phyloP scores from a whole-genome alignment of 768 basidiomycete genomes.

The Lyophyllum decastes region DNA sequence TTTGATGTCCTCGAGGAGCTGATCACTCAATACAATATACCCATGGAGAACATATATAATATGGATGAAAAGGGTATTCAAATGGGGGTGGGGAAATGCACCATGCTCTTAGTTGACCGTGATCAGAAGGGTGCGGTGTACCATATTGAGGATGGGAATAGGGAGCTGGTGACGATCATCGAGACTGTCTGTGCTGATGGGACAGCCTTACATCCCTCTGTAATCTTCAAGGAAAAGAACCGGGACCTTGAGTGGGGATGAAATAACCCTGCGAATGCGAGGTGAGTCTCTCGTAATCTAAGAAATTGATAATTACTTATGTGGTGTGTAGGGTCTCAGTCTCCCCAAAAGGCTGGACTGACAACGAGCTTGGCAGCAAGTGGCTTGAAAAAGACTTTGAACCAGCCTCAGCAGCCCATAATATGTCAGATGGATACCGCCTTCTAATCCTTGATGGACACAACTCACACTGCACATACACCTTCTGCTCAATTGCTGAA shows the following conservation, averaged over 20 bases:
- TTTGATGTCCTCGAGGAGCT: slow-evolving; percentile 15
- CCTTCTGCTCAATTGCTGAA: slow-evolving; percentile 30
- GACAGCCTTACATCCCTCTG: slow-evolving; percentile 29
- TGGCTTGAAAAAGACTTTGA: slow-evolving; percentile 39
- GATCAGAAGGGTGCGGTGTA: slow-evolving; percentile 14
- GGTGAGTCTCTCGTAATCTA: slow-evolving; percentile 19
- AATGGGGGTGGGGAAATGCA: slow-evolving; percentile 22
- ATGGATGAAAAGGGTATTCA: slow-evolving; percentile 33
- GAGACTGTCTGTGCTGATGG: slow-evolving; percentile 47
- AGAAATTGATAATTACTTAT: neutral
- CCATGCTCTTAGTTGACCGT: slow-evolving; percentile 13
- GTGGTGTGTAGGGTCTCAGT: slow-evolving; percentile 25
- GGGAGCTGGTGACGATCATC: slow-evolving; percentile 48
- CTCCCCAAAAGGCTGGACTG: slow-evolving; percentile 42
- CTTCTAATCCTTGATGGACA: slow-evolving; percentile 42
- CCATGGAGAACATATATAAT: slow-evolving; percentile 26
- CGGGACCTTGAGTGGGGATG: slow-evolving; percentile 20
- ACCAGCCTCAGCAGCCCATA: slow-evolving; percentile 19
- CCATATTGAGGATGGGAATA: slow-evolving; percentile 29
- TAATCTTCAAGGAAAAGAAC: slow-evolving; percentile 37
- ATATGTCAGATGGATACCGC: slow-evolving; percentile 18
- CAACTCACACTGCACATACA: too few species aligned
- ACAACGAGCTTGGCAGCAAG: slow-evolving; percentile 30
- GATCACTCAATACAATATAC: slow-evolving; percentile 17
- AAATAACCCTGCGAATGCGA: slow-evolving; percentile 29